phyloP scores from a whole-genome alignment of 2,329 filamentous ascomycete genomes.

The Sporothrix curviconia region DNA sequence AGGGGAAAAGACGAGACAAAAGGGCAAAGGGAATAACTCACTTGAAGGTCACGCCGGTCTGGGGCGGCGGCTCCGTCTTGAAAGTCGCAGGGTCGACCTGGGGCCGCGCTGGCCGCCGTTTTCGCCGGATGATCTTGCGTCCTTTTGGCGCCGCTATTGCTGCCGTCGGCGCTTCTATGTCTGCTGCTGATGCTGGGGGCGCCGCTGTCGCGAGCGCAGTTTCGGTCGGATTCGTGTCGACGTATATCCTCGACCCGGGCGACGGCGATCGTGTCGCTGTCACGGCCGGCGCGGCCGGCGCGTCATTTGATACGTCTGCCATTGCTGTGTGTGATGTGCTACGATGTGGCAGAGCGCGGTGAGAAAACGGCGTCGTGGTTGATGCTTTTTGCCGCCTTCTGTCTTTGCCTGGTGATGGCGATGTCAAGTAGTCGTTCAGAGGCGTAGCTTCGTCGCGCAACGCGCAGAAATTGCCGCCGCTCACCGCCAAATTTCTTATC shows the following conservation, averaged over 20 bases:
- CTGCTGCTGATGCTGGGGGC: not conserved
- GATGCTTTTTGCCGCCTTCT: not conserved
- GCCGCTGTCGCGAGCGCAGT: not conserved
- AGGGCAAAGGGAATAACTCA: not conserved
- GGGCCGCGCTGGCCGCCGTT: conserved; percentile 79
- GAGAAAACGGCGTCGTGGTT: not conserved
- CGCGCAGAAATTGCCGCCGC: conserved; percentile 5
- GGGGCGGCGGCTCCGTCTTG: conserved; percentile 77
- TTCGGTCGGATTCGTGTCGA: conserved; percentile 1
- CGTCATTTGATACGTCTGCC: not conserved
- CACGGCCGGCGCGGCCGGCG: not conserved
- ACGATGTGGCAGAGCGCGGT: no score
- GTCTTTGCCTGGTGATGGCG: not conserved
- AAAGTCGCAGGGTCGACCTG: conserved; percentile 83
- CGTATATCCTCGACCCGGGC: not conserved
- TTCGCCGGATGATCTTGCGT: conserved; percentile 88
- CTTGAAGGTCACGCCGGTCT: conserved; percentile 94
- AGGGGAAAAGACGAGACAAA: no score
- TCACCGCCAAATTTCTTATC: conserved; percentile 14
- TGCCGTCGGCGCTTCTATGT: not conserved
- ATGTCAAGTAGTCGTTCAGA: not conserved
- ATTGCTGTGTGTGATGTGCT: not conserved
- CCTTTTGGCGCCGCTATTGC: conserved; percentile 44
- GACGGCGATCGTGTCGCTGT: not conserved
- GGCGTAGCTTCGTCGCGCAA: not conserved